Conservation (phyloP, 352 stramenopile species). For the Pythium phragmitis region DNA sequence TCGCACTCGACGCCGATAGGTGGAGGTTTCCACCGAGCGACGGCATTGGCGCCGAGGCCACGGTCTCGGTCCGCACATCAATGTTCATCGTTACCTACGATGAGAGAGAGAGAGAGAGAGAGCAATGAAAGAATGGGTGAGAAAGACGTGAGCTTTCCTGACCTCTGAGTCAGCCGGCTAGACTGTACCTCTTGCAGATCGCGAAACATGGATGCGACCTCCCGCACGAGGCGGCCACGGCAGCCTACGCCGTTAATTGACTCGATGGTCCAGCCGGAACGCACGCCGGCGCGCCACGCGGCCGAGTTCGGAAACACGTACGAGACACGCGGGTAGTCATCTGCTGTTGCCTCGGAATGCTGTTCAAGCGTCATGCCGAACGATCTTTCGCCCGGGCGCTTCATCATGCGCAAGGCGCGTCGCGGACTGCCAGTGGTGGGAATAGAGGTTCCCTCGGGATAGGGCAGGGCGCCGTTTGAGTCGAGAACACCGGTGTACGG, state of each 20-base stretch:
- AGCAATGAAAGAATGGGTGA: neutral
- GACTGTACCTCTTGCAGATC: conserved; percentile 12
- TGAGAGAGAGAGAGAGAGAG: neutral
- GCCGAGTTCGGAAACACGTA: conserved; percentile 57
- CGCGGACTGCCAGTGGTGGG: neutral
- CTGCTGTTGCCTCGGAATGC: conserved; percentile 4
- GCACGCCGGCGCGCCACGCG: conserved; percentile 50
- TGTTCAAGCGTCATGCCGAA: conserved; percentile 75
- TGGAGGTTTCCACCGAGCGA: neutral
- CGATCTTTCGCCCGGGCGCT: conserved; percentile 45
- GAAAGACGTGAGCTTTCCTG: neutral
- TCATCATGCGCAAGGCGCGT: conserved; percentile 25
- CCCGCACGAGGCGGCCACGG: conserved; percentile 5
- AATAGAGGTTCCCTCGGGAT: neutral
- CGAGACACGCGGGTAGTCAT: conserved; percentile 48
- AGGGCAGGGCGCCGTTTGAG: neutral
- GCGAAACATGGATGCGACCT: conserved; percentile 22
- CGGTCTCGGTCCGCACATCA: conserved; percentile 1
- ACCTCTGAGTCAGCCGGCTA: neutral
- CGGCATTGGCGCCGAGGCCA: neutral
- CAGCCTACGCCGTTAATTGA: conserved; percentile 10
- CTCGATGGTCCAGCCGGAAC: conserved; percentile 17
- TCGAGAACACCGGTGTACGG: neutral
- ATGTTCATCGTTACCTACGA: conserved; percentile 6
- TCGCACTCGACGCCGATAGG: neutral